These are phyloP conservation scores for Saturnispora quitensis DNA, from an alignment of 805 yeast genomes.

Conservation along the genomic window DNA sequence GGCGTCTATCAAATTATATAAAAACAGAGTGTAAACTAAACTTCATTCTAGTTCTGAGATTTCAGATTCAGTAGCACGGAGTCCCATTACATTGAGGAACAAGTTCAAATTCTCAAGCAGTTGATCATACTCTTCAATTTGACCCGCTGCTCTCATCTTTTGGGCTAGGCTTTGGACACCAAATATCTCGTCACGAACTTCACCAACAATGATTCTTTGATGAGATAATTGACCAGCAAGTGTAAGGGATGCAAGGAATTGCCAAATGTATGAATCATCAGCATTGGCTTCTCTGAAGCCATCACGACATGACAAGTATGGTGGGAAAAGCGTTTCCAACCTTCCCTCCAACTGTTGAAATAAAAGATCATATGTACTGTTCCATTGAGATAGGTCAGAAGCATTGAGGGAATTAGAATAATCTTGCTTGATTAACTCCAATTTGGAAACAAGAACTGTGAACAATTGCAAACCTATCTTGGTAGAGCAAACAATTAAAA, in stretches of 20 bases:
- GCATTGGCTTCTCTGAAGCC: constrained; percentile 16
- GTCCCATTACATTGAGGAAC: constrained; percentile 93
- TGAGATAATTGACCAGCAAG: constrained; percentile 84
- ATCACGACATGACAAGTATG: constrained; percentile 33
- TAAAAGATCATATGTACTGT: constrained; percentile 67
- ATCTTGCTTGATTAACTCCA: constrained; percentile 87
- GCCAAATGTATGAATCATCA: constrained; percentile 92
- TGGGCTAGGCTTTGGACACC: constrained; percentile 78
- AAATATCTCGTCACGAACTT: constrained; percentile 86
- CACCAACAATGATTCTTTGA: constrained; percentile 90
- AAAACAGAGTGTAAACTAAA: not conserved
- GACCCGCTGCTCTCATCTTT: constrained; percentile 26
- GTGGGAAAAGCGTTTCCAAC: constrained; percentile 74
- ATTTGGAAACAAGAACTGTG: constrained; percentile 85
- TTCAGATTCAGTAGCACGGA: constrained; percentile 83
- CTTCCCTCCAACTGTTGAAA: constrained; percentile 75
- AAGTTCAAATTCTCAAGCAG: constrained; percentile 68
- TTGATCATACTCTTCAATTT: constrained; percentile 45
- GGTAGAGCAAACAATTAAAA: constrained; percentile 56
- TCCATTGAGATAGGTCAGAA: constrained; percentile 61
- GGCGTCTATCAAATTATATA: not conserved
- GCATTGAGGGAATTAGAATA: constrained; percentile 39
- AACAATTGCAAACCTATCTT: constrained; percentile 80
- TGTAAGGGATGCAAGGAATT: constrained; percentile 88
- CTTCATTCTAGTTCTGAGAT: constrained; percentile 53